A percentile compares a stretch with the other conserved stretches of the same genome.
phyloP scores from a whole-genome alignment of 108 stramenopile genomes.

The Nitzschia palea region DNA sequence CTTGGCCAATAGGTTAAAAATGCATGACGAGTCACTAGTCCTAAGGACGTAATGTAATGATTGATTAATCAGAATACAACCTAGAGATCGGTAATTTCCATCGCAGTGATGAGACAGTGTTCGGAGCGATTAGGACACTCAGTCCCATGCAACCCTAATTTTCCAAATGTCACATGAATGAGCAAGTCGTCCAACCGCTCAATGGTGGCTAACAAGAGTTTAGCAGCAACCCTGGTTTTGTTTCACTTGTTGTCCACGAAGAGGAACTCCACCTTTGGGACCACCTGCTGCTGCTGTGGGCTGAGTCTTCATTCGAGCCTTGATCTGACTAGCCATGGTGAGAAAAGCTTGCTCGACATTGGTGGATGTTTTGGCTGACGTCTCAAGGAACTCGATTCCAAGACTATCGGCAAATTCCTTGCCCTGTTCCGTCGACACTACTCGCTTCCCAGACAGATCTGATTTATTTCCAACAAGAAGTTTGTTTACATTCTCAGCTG shows the following conservation, averaged over 20 bases:
- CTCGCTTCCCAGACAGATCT: constrained; percentile 94
- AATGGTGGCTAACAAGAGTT: constrained; percentile 21
- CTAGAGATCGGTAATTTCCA: too few relatives aligned
- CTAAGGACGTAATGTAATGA: too few relatives aligned
- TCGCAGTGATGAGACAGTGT: too few relatives aligned
- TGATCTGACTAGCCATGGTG: constrained; percentile 99
- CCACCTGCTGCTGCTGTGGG: constrained; percentile 75
- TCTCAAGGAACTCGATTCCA: constrained; percentile 99
- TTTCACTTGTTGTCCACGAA: constrained; percentile 81
- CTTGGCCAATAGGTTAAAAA: too few relatives aligned
- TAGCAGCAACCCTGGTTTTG: constrained; percentile 83
- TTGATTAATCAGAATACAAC: too few relatives aligned
- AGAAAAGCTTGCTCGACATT: constrained; percentile 99
- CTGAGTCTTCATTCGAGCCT: constrained; percentile 95
- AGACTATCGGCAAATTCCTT: constrained; percentile 97
- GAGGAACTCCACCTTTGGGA: constrained; percentile 68
- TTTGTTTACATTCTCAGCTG: constrained; percentile 98
- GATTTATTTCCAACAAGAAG: constrained; percentile 99
- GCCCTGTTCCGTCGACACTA: constrained; percentile 95
- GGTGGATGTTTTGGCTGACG: constrained; percentile 96
- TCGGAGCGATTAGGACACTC: too few relatives aligned
- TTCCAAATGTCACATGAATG: too few relatives aligned
- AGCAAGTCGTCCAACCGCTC: too few relatives aligned
- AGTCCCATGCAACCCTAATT: too few relatives aligned
- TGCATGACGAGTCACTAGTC: too few relatives aligned